Evolutionary conservation across 2,329 filamentous ascomycete species (phyloP).

Genomic region (Cephalotrichum gorgonifer): DNA sequence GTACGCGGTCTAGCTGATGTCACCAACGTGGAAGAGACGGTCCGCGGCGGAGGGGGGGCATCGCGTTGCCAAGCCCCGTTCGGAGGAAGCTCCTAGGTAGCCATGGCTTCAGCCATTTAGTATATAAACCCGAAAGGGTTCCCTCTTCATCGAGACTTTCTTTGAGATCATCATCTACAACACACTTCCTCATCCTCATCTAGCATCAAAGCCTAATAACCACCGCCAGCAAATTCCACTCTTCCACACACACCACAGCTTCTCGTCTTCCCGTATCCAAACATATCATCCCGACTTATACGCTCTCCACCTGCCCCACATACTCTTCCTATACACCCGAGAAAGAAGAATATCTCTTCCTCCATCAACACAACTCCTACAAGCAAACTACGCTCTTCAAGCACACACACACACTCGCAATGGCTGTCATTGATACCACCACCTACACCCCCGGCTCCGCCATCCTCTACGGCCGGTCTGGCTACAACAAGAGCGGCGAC

Average conservation of each 20-base stretch:
- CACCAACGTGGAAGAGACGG: neutral
- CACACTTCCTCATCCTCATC: neutral
- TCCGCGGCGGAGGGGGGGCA: neutral
- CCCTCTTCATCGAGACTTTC: neutral
- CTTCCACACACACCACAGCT: neutral
- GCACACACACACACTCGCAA: constrained; percentile 5
- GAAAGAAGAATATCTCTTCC: no score
- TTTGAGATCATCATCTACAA: neutral
- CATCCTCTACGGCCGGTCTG: constrained; percentile 10
- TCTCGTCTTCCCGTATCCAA: neutral
- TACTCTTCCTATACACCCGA: no score
- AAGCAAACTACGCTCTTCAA: no score
- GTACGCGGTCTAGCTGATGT: neutral
- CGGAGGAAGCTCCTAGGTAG: neutral
- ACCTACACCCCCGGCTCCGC: constrained; percentile 15
- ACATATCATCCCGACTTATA: neutral
- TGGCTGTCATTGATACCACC: constrained; percentile 18
- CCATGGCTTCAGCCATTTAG: neutral
- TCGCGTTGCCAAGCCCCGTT: neutral
- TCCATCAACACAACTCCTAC: neutral
- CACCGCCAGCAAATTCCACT: no score
- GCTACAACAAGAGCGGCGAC: constrained; percentile 5
- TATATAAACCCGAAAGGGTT: constrained; percentile 1
- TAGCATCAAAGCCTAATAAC: no score
- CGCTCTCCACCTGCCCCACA: neutral